These are phyloP conservation scores for Trametes pubescens DNA, from an alignment of 1,284 basidiomycete genomes.

Conservation along the genomic window DNA sequence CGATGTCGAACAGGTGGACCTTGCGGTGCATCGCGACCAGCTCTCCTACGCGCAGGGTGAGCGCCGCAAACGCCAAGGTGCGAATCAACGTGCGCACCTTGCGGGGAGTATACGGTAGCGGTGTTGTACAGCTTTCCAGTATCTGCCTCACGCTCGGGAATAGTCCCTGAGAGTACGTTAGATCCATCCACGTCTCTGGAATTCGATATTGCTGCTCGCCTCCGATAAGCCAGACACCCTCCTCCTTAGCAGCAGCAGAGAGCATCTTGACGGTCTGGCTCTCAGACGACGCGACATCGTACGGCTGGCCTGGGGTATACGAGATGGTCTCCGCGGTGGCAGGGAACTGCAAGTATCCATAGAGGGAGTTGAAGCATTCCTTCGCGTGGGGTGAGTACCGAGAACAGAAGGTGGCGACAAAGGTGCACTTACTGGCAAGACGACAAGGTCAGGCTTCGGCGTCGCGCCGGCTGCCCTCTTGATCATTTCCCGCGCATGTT, in stretches of 20 bases:
- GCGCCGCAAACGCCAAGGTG: background rate
- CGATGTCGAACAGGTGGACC: slow-evolving; percentile 97
- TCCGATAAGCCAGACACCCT: slow-evolving; percentile 90
- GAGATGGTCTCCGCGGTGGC: slow-evolving; percentile 86
- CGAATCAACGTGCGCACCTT: slow-evolving; percentile 58
- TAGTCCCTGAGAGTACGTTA: slow-evolving; percentile 67
- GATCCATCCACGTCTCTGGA: too few species aligned
- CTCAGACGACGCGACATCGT: slow-evolving; percentile 62
- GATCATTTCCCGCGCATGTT: slow-evolving; percentile 83
- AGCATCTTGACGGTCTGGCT: slow-evolving; percentile 89
- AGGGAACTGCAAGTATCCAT: slow-evolving; percentile 88
- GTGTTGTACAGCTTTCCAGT: slow-evolving; percentile 91
- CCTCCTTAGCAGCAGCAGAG: slow-evolving; percentile 82
- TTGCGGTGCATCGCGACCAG: slow-evolving; percentile 93
- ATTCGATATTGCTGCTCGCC: slow-evolving; percentile 55
- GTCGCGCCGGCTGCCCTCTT: slow-evolving; percentile 65
- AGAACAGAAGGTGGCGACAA: background rate
- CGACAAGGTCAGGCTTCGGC: slow-evolving; percentile 81
- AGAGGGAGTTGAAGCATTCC: slow-evolving; percentile 99
- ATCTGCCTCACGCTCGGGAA: slow-evolving; percentile 79
- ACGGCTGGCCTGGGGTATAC: slow-evolving; percentile 61
- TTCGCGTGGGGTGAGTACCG: slow-evolving; percentile 43
- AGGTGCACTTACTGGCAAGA: slow-evolving; percentile 83
- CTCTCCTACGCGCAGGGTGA: slow-evolving; percentile 59
- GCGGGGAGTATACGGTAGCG: slow-evolving; percentile 88